Evolutionary conservation across 805 yeast species (phyloP).

Genomic region (Clavispora phyllophila): DNA sequence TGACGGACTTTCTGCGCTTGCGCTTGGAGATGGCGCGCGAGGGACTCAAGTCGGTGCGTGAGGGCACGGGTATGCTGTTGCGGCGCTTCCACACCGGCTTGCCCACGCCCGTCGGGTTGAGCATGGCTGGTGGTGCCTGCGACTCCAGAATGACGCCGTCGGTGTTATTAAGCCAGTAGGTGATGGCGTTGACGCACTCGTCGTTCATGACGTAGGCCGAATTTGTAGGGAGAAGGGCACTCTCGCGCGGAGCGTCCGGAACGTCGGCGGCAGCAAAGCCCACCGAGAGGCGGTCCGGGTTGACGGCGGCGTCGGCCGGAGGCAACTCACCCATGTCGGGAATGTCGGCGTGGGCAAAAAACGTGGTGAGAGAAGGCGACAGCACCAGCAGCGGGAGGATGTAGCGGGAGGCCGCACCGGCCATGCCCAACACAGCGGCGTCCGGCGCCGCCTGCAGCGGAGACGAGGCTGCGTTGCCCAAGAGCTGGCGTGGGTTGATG

Average conservation of each 20-base stretch:
- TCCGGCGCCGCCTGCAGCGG: conserved; percentile 1
- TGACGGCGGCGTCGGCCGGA: conserved; percentile 4
- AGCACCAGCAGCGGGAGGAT: conserved; percentile 11
- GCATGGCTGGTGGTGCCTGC: conserved; percentile 8
- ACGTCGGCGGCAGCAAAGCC: background rate
- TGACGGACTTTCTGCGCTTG: conserved; percentile 10
- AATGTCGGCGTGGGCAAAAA: conserved; percentile 6
- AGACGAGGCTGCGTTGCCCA: conserved; percentile 5
- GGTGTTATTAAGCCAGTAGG: conserved; percentile 26
- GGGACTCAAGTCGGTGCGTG: conserved; percentile 3
- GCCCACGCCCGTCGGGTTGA: conserved; percentile 28
- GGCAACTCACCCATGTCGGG: background rate
- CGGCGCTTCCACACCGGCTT: conserved; percentile 17
- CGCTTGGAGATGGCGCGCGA: conserved; percentile 7
- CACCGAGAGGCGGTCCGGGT: background rate
- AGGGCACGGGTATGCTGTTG: conserved; percentile 10
- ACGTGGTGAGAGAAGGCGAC: conserved; percentile 12
- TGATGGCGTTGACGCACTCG: conserved; percentile 36
- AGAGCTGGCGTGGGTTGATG: conserved; percentile 29
- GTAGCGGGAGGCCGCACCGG: conserved; percentile 6
- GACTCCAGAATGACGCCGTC: conserved; percentile 14
- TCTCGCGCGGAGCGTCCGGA: background rate
- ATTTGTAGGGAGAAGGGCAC: background rate
- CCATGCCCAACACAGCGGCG: background rate
- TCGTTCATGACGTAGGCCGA: conserved; percentile 27